Evolutionary conservation across 2,329 filamentous ascomycete species (phyloP).

Genomic region (Epichloe scottii): DNA sequence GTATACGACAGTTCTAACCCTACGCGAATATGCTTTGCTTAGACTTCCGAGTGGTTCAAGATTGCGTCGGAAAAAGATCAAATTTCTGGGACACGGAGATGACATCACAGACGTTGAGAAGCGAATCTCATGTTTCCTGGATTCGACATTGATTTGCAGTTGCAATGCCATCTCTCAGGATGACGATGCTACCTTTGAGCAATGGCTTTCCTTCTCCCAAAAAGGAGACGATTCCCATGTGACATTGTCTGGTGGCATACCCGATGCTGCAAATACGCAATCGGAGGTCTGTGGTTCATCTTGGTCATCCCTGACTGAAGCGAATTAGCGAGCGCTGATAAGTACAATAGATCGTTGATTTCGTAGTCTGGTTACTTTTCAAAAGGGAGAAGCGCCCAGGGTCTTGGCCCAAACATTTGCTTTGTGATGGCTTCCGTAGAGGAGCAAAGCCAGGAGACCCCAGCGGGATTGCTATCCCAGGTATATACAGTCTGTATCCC

Average conservation of each 20-base stretch:
- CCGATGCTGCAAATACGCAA: slow-evolving; percentile 40
- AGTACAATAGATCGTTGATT: slow-evolving; percentile 55
- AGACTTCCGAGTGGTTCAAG: slow-evolving; percentile 56
- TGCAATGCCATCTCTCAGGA: slow-evolving; percentile 13
- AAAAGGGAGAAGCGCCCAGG: slow-evolving; percentile 35
- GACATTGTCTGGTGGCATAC: slow-evolving; percentile 35
- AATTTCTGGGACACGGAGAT: slow-evolving; percentile 25
- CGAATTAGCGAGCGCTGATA: not conserved
- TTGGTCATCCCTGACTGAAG: not conserved
- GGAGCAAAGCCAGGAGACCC: slow-evolving; percentile 19
- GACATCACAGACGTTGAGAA: slow-evolving; percentile 21
- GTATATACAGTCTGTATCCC: slow-evolving; percentile 47
- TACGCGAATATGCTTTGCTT: slow-evolving; percentile 58
- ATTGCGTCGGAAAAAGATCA: slow-evolving; percentile 44
- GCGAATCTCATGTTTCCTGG: slow-evolving; percentile 47
- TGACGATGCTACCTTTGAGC: slow-evolving; percentile 33
- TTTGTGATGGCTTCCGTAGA: slow-evolving; percentile 72
- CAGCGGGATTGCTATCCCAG: slow-evolving; percentile 41
- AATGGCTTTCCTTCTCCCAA: slow-evolving; percentile 51
- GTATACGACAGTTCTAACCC: slow-evolving; percentile 51
- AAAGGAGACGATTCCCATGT: slow-evolving; percentile 44
- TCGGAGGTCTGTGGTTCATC: slow-evolving; percentile 40
- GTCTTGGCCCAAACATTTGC: slow-evolving; percentile 53
- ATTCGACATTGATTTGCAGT: slow-evolving; percentile 55
- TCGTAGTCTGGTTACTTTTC: slow-evolving; percentile 67